Conservation (phyloP, 2,329 filamentous ascomycete species). For the Cladosporium austrohemisphaericum region DNA sequence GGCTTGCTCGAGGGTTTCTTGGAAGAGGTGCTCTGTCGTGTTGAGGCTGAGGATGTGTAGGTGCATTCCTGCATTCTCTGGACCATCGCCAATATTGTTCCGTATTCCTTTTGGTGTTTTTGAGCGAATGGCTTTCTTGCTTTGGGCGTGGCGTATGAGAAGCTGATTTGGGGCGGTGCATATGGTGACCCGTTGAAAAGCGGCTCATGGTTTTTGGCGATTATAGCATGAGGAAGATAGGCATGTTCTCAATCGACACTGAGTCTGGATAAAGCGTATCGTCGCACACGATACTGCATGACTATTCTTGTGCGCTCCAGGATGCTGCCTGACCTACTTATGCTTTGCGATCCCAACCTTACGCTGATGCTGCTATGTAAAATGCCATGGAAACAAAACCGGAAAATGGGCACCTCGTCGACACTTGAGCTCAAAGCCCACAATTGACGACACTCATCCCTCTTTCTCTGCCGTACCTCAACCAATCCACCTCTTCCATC, state of each 20-base stretch:
- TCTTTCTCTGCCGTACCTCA: conserved; percentile 44
- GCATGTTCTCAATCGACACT: no score
- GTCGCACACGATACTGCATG: no score
- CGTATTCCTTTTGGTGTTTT: background rate
- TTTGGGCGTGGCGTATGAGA: background rate
- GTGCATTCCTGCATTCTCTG: background rate
- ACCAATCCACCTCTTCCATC: conserved; percentile 49
- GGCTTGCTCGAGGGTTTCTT: conserved; percentile 88
- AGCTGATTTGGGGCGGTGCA: no score
- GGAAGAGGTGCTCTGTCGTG: conserved; percentile 87
- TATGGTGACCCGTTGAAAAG: no score
- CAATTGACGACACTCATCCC: conserved; percentile 51
- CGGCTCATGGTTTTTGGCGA: no score
- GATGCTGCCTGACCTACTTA: no score
- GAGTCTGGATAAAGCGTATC: no score
- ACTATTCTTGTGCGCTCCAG: no score
- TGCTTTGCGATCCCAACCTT: no score
- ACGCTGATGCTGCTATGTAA: no score
- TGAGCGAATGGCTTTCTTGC: background rate
- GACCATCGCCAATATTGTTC: no score
- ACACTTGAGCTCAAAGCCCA: conserved; percentile 40
- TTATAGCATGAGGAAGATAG: no score
- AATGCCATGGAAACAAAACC: background rate
- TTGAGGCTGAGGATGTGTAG: conserved; percentile 76
- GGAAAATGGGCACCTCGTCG: background rate